Conservation (phyloP, 345 rosid genomes). For the Populus tremula region DNA sequence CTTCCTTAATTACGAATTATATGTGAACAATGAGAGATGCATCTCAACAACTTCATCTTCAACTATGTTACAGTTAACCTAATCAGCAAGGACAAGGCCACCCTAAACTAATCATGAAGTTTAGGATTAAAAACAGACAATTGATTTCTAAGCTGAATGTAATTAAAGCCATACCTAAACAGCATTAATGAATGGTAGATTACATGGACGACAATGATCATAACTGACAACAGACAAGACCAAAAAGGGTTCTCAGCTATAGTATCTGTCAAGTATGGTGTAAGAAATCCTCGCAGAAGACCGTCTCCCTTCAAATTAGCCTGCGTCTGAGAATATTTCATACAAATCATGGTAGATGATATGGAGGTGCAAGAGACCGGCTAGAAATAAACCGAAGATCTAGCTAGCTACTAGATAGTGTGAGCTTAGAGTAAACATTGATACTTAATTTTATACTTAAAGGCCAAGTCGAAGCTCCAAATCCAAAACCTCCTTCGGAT, state of each 20-base stretch:
- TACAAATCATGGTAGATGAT: not conserved
- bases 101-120: slow-evolving; percentile 14
- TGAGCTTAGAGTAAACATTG: not conserved
- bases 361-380: not conserved
- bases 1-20: not conserved
- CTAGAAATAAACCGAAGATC: not conserved
- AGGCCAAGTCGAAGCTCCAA: slow-evolving; percentile 73
- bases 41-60: slow-evolving; percentile 30
- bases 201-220: not conserved
- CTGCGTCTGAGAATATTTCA: not conserved
- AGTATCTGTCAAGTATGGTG: not conserved
- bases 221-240: not conserved
- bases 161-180: slow-evolving; percentile 8
- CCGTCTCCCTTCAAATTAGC: not conserved
- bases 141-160: not conserved
- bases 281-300: not conserved
- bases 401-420: not conserved
- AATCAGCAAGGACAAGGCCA: slow-evolving; percentile 22
- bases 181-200: not conserved
- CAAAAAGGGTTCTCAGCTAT: not conserved
- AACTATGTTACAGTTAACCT: slow-evolving; percentile 39
- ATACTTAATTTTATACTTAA: slow-evolving; percentile 12
- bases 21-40: slow-evolving; percentile 12
- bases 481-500: slow-evolving; percentile 48
- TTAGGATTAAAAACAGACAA: slow-evolving; percentile 5